phyloP scores from a whole-genome alignment of 2,329 filamentous ascomycete genomes.

The Aspergillus sp. region DNA sequence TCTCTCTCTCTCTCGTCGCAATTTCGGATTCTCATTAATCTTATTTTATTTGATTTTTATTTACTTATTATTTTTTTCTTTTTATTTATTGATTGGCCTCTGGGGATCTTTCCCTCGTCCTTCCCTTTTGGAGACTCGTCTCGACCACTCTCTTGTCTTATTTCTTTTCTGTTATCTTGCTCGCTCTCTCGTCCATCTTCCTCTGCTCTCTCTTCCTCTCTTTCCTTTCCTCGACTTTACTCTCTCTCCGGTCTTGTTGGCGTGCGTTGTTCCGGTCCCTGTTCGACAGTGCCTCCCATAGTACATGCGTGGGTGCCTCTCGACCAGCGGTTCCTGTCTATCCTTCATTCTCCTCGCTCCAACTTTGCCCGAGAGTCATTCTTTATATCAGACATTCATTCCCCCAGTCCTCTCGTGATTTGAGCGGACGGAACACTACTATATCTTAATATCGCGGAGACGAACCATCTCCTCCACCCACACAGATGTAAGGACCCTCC shows the following conservation, averaged over 20 bases:
- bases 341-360: constrained; percentile 19
- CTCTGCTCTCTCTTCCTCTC: constrained; percentile 23
- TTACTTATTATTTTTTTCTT: constrained; percentile 18
- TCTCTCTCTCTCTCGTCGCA: not conserved
- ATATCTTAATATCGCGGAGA: not conserved
- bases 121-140: constrained; percentile 25
- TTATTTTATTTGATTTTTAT: constrained; percentile 30
- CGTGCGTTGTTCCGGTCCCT: constrained; percentile 25
- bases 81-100: constrained; percentile 16
- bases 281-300: constrained; percentile 13
- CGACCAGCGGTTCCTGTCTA: constrained; percentile 33
- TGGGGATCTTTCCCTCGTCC: not conserved
- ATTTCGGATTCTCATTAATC: constrained; percentile 10
- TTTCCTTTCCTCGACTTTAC: constrained; percentile 12
- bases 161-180: constrained; percentile 19
- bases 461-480: not conserved
- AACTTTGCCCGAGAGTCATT: not conserved
- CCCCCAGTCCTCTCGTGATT: too few relatives aligned
- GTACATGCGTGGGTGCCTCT: constrained; percentile 21
- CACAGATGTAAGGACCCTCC: not conserved
- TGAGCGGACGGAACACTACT: too few relatives aligned
- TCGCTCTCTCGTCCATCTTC: constrained; percentile 11
- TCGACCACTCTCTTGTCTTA: constrained; percentile 27
- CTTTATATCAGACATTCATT: too few relatives aligned
- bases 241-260: constrained; percentile 1